Conservation (phyloP, 345 rosid genomes). For the Pistacia integerrima region DNA sequence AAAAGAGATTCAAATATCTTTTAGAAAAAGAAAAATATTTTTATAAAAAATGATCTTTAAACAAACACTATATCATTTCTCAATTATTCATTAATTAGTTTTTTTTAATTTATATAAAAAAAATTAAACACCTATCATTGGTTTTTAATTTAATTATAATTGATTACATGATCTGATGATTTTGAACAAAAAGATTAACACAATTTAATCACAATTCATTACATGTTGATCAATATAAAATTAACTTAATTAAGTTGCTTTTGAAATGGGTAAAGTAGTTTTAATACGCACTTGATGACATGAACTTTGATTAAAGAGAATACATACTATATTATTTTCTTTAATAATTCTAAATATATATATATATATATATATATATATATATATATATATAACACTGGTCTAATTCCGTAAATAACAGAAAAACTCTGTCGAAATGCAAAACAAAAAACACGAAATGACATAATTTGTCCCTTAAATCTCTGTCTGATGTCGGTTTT, state of each 20-base stretch:
- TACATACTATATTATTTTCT: not conserved
- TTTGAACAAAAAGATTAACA: not conserved
- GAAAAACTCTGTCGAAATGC: not conserved
- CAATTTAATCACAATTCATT: not conserved
- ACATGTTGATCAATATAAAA: not conserved
- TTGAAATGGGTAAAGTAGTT: not conserved
- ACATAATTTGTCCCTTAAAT: slow-evolving; percentile 7
- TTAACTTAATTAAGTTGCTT: not conserved
- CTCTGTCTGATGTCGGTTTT: slow-evolving; percentile 25
- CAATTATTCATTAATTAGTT: too few species aligned
- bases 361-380: too few species aligned
- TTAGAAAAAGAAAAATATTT: too few species aligned
- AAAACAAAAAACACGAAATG: not conserved
- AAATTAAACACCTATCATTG: too few species aligned
- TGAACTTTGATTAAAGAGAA: not conserved
- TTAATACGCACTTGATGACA: not conserved
- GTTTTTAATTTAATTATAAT: too few species aligned
- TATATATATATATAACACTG: not conserved
- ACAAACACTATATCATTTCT: too few species aligned
- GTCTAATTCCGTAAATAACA: slow-evolving; percentile 15
- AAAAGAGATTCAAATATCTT: too few species aligned
- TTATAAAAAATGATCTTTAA: too few species aligned
- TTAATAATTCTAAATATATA: not conserved
- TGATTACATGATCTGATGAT: not conserved
- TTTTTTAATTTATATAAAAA: too few species aligned